These are phyloP conservation scores for Hypomyces rosellus DNA, from an alignment of 2,329 filamentous ascomycete genomes.

Conservation along the genomic window DNA sequence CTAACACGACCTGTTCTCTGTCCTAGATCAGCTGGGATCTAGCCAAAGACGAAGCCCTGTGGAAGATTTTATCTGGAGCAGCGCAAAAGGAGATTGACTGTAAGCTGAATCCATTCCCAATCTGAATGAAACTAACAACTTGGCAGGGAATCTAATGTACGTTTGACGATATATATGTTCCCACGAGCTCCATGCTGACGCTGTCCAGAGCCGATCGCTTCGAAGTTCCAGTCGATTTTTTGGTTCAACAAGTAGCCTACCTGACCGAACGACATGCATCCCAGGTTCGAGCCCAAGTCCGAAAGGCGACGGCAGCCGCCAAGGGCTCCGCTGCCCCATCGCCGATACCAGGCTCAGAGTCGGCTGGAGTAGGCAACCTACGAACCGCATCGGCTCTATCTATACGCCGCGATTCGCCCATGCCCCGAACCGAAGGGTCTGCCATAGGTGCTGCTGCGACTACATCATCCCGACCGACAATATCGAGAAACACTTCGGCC, in stretches of 20 bases:
- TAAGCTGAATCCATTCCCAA: constrained; percentile 34
- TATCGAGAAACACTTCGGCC: constrained; percentile 43
- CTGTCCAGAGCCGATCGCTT: constrained; percentile 63
- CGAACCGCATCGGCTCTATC: constrained; percentile 50
- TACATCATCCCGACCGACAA: constrained; percentile 37
- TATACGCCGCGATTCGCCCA: constrained; percentile 51
- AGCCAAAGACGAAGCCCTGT: constrained; percentile 78
- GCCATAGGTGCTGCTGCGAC: constrained; percentile 32
- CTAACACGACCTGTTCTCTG: constrained; percentile 3
- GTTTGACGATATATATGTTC: constrained; percentile 19
- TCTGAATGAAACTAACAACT: constrained; percentile 2
- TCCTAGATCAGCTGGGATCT: constrained; percentile 81
- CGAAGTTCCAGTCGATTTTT: constrained; percentile 78
- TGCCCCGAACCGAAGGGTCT: constrained; percentile 39
- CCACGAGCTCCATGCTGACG: constrained; percentile 18
- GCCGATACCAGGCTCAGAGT: constrained; percentile 47
- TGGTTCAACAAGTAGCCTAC: constrained; percentile 90
- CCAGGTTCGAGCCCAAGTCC: constrained; percentile 85
- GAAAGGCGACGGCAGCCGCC: constrained; percentile 57
- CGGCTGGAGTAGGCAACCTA: constrained; percentile 28
- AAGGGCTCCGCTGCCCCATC: constrained; percentile 52
- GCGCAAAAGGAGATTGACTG: constrained; percentile 84
- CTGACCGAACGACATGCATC: constrained; percentile 86
- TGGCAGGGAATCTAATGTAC: constrained; percentile 69
- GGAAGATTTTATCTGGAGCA: constrained; percentile 80